A percentile compares a stretch with the other conserved stretches of the same genome.
Evolutionary conservation across 305 asterid species (phyloP).

Genomic region (Solanum hybrid): DNA sequence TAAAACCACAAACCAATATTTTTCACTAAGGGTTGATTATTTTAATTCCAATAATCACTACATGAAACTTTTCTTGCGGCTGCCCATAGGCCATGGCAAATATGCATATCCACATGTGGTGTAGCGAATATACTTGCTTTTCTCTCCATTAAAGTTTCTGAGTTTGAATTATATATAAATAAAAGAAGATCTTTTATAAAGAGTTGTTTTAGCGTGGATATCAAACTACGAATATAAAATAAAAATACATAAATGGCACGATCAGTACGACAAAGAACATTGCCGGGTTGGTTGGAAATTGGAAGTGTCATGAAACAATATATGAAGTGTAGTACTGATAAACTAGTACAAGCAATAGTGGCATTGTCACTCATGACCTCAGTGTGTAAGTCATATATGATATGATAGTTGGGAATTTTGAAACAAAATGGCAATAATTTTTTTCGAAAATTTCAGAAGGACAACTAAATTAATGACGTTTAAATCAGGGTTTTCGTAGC

Average conservation of each 20-base stretch:
- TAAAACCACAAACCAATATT: not conserved
- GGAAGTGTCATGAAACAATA: not conserved
- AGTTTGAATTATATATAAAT: no score
- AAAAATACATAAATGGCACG: no score
- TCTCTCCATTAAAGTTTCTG: not conserved
- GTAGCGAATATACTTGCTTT: not conserved
- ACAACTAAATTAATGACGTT: no score
- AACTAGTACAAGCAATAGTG: not conserved
- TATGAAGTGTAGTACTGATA: not conserved
- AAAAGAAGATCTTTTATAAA: no score
- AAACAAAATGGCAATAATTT: no score
- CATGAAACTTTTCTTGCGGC: not conserved
- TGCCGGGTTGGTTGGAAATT: not conserved
- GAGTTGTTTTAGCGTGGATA: accelerated
- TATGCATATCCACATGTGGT: not conserved
- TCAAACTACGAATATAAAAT: no score
- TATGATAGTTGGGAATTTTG: not conserved
- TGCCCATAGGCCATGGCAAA: not conserved
- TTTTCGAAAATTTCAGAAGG: no score
- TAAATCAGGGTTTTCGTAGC: accelerated
- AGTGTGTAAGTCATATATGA: not conserved
- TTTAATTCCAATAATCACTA: not conserved
- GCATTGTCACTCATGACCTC: not conserved
- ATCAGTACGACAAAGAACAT: not conserved
- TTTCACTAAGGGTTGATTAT: not conserved